Evolutionary conservation across 306 rosid genomes (phyloP).

Genomic region (Echinosophora koreensis): DNA sequence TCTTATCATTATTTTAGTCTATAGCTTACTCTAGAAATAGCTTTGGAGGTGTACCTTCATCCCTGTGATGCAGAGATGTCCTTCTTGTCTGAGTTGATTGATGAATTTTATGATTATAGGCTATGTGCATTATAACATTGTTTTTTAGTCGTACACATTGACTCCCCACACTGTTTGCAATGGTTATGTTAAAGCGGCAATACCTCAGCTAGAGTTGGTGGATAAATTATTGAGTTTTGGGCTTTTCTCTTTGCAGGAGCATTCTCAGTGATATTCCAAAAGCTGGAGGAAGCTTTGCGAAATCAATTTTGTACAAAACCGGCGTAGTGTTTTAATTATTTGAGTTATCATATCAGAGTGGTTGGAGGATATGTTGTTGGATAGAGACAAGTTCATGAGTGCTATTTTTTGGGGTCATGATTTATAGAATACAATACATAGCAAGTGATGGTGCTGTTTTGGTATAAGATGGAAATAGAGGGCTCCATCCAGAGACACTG

Average conservation of each 20-base stretch:
- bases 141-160: not conserved
- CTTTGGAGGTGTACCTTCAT: not conserved
- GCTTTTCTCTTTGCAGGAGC: slow-evolving; percentile 63
- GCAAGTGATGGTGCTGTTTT: slow-evolving; percentile 2
- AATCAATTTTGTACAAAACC: slow-evolving; percentile 57
- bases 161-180: not conserved
- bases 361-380: slow-evolving; percentile 9
- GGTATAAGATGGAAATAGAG: slow-evolving; percentile 25
- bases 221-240: not conserved
- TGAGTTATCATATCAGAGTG: slow-evolving; percentile 22
- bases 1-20: too few relatives aligned
- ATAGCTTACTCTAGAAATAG: slow-evolving; percentile 15
- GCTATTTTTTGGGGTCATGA: not conserved
- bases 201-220: slow-evolving; percentile 7
- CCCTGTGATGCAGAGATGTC: not conserved
- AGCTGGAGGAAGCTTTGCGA: slow-evolving; percentile 68
- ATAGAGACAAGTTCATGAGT: slow-evolving; percentile 19
- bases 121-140: slow-evolving; percentile 2
- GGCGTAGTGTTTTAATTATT: slow-evolving; percentile 27
- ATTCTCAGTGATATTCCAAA: slow-evolving; percentile 61
- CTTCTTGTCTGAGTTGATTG: slow-evolving; percentile 13
- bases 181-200: not conserved
- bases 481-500: not conserved
- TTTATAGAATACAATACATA: slow-evolving; percentile 27
- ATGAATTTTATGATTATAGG: slow-evolving; percentile 9